Base-by-base conservation (phyloP, 2,329 filamentous ascomycete genomes). In the Aspergillus sp. region DNA sequence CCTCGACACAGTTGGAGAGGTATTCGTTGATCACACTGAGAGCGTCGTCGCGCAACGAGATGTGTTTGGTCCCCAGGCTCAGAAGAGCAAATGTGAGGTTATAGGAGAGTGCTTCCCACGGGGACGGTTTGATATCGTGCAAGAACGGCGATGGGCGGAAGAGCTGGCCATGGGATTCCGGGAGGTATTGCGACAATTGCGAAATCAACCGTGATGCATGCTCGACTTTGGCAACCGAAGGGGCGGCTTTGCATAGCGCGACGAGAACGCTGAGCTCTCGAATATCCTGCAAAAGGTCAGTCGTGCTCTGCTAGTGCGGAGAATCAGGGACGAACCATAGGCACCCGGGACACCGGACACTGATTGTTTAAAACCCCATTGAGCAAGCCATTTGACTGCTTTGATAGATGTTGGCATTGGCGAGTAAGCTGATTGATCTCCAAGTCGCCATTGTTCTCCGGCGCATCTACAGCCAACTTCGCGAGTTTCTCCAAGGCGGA, bases 251-350 rank as follows among this genome's bases (percentile, higher is more conserved):
- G 82, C 94, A 98, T 28, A 99, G 84, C 48, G 95, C 92, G 28
- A 98, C 81, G 28, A 99, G 84, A 57, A 96, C 91, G 76, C 99
- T 94, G 68, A 97, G 89, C 82, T 99, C 96, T 71, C 91, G 89
- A 57, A 93, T 87, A 57, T 89, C 91, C 92, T 96, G 63, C 52
- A 23, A 23, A 23, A 57, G 50, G 63, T 76, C 56, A 77, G 68
- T 60, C 53, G 17, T 23, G 38, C 22, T 15, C 23, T 23, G 13
- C 2, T 25, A 3, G 8, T 57, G 28, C 57, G 6, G 23, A 22
- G 25, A 11, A 41, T 61, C 51, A 25, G 23, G 22, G 34, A 65
- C 70, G 38, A 60, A 78, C 76, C 77, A 81, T 80, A 38, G 76
- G 77, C 51, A 75, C 64, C 55, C 73, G 71, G n/a, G 77, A 76